Percentiles rank a stretch among this genome's conserved stretches.
Evolutionary conservation across 768 basidiomycete genomes (phyloP).

Genomic region (Tulasnella sp.): DNA sequence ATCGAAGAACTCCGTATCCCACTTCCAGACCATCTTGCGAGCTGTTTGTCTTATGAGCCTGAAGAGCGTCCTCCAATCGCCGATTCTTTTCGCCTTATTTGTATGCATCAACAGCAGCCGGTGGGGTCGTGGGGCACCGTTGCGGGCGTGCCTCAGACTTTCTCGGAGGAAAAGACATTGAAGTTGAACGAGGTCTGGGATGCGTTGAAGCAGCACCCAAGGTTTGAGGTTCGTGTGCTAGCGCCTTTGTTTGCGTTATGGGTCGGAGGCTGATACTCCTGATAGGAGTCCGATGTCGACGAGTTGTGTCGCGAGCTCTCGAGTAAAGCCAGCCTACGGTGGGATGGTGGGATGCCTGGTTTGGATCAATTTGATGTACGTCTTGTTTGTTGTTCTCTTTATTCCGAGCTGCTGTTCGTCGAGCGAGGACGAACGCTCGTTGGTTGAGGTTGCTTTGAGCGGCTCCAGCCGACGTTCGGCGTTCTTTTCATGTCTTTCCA

Average conservation of each 20-base stretch:
- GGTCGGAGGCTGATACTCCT: too few relatives aligned
- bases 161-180: constrained; percentile 59
- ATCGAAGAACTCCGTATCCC: too few relatives aligned
- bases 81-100: too few relatives aligned
- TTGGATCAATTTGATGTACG: constrained; percentile 36
- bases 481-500: neutral
- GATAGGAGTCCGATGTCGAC: constrained; percentile 70
- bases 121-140: constrained; percentile 50
- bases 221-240: too few relatives aligned
- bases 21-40: too few relatives aligned
- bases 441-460: neutral
- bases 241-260: too few relatives aligned
- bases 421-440: neutral
- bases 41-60: too few relatives aligned
- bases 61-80: too few relatives aligned
- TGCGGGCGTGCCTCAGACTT: constrained; percentile 48
- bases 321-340: constrained; percentile 70
- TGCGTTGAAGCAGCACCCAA: constrained; percentile 62
- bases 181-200: constrained; percentile 75
- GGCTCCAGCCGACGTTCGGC: neutral
- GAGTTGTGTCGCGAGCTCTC: constrained; percentile 72
- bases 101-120: too few relatives aligned
- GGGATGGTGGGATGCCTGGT: constrained; percentile 78
- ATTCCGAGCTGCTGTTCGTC: neutral
- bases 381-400: constrained; percentile 4